phyloP scores from a whole-genome alignment of 2,329 filamentous ascomycete genomes.

The Fusarium bulbicola region DNA sequence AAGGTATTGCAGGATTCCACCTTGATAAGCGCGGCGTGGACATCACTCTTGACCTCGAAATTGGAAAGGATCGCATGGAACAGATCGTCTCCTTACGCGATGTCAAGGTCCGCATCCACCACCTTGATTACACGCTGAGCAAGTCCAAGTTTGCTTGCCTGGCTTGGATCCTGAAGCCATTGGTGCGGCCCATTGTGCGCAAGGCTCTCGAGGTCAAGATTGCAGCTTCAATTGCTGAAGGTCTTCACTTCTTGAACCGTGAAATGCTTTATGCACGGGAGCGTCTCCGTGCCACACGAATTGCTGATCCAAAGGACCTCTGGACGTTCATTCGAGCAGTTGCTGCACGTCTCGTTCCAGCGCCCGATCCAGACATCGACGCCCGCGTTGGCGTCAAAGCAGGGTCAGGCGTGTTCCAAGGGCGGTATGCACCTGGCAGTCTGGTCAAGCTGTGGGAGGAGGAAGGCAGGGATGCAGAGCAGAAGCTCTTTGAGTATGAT shows the following conservation, averaged over 20 bases:
- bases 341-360: conserved; percentile 76
- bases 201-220: conserved; percentile 83
- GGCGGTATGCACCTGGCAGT: conserved; percentile 88
- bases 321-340: conserved; percentile 86
- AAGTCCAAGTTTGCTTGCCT: conserved; percentile 81
- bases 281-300: conserved; percentile 83
- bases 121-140: conserved; percentile 80
- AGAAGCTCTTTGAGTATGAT: conserved; percentile 79
- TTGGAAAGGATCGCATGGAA: conserved; percentile 80
- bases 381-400: conserved; percentile 74
- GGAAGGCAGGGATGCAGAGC: conserved; percentile 74
- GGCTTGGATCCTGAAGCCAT: conserved; percentile 84
- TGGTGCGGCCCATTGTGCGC: conserved; percentile 82
- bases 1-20: conserved; percentile 85
- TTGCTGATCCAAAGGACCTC: conserved; percentile 80
- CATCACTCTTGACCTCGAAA: conserved; percentile 83
- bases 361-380: conserved; percentile 79
- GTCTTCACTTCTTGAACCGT: conserved; percentile 78
- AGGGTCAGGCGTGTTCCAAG: conserved; percentile 73
- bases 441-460: conserved; percentile 90
- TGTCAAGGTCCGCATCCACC: conserved; percentile 85
- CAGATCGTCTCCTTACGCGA: conserved; percentile 80
- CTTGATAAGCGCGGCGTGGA: conserved; percentile 90
- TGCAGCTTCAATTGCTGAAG: conserved; percentile 73
- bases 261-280: conserved; percentile 90